These are phyloP conservation scores for Elsinoe perseae DNA, from an alignment of 2,329 filamentous ascomycete genomes.

Conservation along the genomic window DNA sequence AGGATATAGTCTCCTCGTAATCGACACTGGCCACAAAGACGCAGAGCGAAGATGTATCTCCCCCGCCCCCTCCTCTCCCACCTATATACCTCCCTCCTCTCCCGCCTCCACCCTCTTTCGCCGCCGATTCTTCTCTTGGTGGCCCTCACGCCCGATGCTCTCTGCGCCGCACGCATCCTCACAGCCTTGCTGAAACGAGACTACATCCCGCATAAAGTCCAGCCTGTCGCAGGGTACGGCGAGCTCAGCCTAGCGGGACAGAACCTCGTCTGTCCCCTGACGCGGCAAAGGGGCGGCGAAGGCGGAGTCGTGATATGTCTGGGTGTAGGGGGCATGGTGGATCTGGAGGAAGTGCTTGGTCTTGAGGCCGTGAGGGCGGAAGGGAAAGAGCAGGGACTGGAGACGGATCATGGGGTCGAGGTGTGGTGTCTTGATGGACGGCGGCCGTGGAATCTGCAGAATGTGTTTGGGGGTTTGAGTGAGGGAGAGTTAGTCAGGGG, in stretches of 20 bases:
- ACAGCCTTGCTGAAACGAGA: slow-evolving; percentile 92
- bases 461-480: slow-evolving; percentile 60
- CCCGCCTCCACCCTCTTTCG: slow-evolving; percentile 78
- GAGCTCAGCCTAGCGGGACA: slow-evolving; percentile 75
- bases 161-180: slow-evolving; percentile 91
- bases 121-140: slow-evolving; percentile 87
- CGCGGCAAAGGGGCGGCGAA: slow-evolving; percentile 70
- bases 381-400: slow-evolving; percentile 18
- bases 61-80: slow-evolving; percentile 82
- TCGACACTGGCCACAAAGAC: not conserved
- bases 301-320: slow-evolving; percentile 88
- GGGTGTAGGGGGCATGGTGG: slow-evolving; percentile 84
- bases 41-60: slow-evolving; percentile 70
- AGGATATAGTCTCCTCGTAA: not conserved
- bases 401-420: slow-evolving; percentile 70
- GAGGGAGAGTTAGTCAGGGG: slow-evolving; percentile 47
- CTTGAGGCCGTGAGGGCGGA: slow-evolving; percentile 54
- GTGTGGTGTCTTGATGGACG: slow-evolving; percentile 91
- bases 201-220: slow-evolving; percentile 95
- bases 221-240: slow-evolving; percentile 85
- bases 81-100: slow-evolving; percentile 82
- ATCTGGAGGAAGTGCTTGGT: slow-evolving; percentile 71
- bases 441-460: slow-evolving; percentile 88
- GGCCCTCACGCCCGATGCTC: slow-evolving; percentile 86
- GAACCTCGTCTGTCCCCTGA: slow-evolving; percentile 77